phyloP scores from a whole-genome alignment of 495 filamentous ascomycete genomes.

The Friedmanniomyces endolithicus region DNA sequence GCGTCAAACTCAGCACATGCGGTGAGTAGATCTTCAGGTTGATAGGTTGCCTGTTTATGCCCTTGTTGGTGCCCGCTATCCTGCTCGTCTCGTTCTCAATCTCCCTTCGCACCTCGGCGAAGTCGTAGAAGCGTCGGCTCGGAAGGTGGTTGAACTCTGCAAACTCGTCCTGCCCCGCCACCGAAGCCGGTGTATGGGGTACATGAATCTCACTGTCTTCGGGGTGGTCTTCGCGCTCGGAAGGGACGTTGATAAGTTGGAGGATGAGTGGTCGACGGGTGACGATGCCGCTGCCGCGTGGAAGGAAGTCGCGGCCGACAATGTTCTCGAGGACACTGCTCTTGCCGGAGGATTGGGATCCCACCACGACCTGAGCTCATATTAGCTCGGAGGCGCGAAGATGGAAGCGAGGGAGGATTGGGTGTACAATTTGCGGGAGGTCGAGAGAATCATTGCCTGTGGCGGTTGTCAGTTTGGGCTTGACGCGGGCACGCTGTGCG shows the following conservation, averaged over 20 bases:
- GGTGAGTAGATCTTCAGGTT: conserved; percentile 99
- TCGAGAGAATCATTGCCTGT: conserved; percentile 89
- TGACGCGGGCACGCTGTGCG: not conserved
- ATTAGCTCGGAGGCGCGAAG: conserved; percentile 1
- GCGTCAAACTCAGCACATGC: conserved; percentile 86
- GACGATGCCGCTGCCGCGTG: conserved; percentile 91
- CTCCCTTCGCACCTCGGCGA: conserved; percentile 82
- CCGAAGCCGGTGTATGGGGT: conserved; percentile 57
- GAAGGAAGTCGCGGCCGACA: conserved; percentile 92
- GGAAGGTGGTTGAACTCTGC: conserved; percentile 94
- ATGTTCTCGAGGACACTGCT: conserved; percentile 99
- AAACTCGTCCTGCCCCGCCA: conserved; percentile 71
- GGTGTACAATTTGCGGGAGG: conserved; percentile 88
- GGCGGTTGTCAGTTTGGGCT: not conserved
- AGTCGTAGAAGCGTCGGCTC: conserved; percentile 81
- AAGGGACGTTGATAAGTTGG: conserved; percentile 94
- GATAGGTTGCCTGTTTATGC: conserved; percentile 93
- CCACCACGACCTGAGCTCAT: conserved; percentile 72
- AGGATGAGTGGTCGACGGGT: conserved; percentile 88
- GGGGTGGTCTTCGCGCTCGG: conserved; percentile 56
- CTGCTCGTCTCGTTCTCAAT: conserved; percentile 94
- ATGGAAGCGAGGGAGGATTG: conserved; percentile 4
- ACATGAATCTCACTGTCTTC: conserved; percentile 52
- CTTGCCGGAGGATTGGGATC: conserved; percentile 96
- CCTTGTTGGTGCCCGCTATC: conserved; percentile 95